Conservation (phyloP, 352 stramenopile species). For the Phytophthora cajani region DNA sequence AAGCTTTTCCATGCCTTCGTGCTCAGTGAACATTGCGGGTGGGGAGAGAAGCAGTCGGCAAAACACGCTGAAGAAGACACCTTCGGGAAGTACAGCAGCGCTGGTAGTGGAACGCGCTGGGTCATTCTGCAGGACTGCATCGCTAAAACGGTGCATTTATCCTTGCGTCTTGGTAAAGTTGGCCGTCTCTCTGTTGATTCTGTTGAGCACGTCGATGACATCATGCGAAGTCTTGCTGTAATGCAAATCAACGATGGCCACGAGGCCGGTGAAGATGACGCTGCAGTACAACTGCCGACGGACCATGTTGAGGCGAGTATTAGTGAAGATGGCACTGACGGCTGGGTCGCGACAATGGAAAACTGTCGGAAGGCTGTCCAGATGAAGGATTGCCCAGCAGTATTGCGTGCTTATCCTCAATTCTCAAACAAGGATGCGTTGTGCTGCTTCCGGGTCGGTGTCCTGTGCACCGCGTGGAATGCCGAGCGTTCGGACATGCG, state of each 20-base stretch:
- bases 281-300: slow-evolving; percentile 24
- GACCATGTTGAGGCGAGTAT: slow-evolving; percentile 22
- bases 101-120: slow-evolving; percentile 71
- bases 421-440: slow-evolving; percentile 64
- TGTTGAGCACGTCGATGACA: slow-evolving; percentile 82
- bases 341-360: slow-evolving; percentile 71
- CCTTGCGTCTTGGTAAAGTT: slow-evolving; percentile 67
- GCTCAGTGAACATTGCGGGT: slow-evolving; percentile 68
- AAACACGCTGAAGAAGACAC: slow-evolving; percentile 76
- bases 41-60: slow-evolving; percentile 70
- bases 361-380: slow-evolving; percentile 61
- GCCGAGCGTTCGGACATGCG: slow-evolving; percentile 84
- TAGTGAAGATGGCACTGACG: slow-evolving; percentile 39
- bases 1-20: slow-evolving; percentile 81
- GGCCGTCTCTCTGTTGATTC: slow-evolving; percentile 69
- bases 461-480: slow-evolving; percentile 83
- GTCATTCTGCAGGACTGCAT: slow-evolving; percentile 75
- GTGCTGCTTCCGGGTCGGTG: slow-evolving; percentile 68
- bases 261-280: slow-evolving; percentile 57
- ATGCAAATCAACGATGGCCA: slow-evolving; percentile 82
- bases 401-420: slow-evolving; percentile 68
- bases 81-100: slow-evolving; percentile 67
- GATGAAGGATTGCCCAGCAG: slow-evolving; percentile 73
- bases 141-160: slow-evolving; percentile 77
- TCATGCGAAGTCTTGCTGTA: slow-evolving; percentile 73